These are phyloP conservation scores for Asterophora lycoperdoides DNA, from an alignment of 768 basidiomycete genomes.

Conservation along the genomic window DNA sequence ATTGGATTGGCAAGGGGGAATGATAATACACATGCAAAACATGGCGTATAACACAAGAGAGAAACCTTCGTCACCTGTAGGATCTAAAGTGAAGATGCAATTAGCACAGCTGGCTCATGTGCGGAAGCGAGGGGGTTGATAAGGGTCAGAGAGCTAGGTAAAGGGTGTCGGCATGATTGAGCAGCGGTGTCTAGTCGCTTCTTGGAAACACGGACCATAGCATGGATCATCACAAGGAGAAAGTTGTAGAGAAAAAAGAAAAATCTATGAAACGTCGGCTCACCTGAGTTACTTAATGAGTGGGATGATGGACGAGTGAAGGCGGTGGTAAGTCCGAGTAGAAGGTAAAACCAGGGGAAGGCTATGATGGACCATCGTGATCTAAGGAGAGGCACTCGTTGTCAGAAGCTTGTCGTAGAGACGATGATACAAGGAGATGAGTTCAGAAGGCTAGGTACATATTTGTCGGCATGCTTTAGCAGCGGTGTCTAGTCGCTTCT, in stretches of 20 bases:
- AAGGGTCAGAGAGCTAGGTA: slow-evolving; percentile 65
- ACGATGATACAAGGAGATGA: slow-evolving; percentile 61
- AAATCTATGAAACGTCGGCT: slow-evolving; percentile 15
- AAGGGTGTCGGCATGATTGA: slow-evolving; percentile 63
- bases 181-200: slow-evolving; percentile 84
- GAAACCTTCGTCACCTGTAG: too few species aligned
- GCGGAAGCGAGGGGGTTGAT: background rate
- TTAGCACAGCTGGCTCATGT: background rate
- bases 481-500: slow-evolving; percentile 88
- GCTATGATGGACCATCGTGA: background rate
- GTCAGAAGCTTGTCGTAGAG: slow-evolving; percentile 10
- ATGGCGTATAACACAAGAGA: too few species aligned
- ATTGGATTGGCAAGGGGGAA: too few species aligned
- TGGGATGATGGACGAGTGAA: too few species aligned
- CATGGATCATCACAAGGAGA: slow-evolving; percentile 52
- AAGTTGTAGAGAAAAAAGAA: slow-evolving; percentile 12
- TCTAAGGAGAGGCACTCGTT: background rate
- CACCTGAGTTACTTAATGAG: too few species aligned
- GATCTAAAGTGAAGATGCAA: background rate
- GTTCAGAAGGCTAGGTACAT: slow-evolving; percentile 79
- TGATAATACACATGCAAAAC: too few species aligned
- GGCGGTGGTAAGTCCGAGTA: background rate
- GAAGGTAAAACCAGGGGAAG: background rate
- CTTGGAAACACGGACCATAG: slow-evolving; percentile 96
- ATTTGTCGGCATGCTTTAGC: slow-evolving; percentile 64